Evolutionary conservation across 2,329 filamentous ascomycete genomes (phyloP).

Genomic region (Diaporthe nobilis): DNA sequence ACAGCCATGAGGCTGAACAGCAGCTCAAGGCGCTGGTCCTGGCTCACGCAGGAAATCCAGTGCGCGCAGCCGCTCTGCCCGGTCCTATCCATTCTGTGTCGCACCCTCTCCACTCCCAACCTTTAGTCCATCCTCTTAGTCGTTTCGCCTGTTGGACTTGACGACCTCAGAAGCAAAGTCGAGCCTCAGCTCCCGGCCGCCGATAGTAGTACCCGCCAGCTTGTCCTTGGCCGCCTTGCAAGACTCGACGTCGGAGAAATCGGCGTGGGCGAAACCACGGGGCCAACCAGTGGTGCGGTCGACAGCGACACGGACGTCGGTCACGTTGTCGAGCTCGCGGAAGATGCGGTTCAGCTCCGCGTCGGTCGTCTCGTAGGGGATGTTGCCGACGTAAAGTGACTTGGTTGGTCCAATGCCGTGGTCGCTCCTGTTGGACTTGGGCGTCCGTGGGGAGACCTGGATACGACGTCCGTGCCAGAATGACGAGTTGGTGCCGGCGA

Average conservation of each 20-base stretch:
- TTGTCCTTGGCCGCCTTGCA: constrained; percentile 72
- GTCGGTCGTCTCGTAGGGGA: constrained; percentile 89
- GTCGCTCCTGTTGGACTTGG: neutral
- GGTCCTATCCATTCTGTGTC: neutral
- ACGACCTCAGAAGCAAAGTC: constrained; percentile 67
- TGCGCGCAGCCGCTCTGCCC: neutral
- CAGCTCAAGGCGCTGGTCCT: neutral
- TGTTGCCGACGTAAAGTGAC: constrained; percentile 84
- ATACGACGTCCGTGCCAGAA: constrained; percentile 57
- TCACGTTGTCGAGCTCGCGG: constrained; percentile 76
- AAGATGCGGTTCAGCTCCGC: constrained; percentile 86
- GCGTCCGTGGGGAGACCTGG: constrained; percentile 45
- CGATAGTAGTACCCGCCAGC: constrained; percentile 71
- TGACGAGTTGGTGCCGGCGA: constrained; percentile 49
- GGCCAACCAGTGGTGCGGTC: constrained; percentile 85
- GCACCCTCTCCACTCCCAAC: neutral
- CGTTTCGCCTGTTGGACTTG: constrained; percentile 33
- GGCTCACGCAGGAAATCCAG: neutral
- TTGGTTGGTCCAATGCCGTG: constrained; percentile 44
- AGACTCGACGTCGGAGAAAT: constrained; percentile 78
- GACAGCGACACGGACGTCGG: constrained; percentile 85
- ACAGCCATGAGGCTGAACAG: neutral
- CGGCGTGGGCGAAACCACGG: constrained; percentile 86
- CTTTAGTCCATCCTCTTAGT: neutral
- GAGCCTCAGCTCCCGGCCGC: constrained; percentile 75